A percentile compares a stretch with the other conserved stretches of the same genome.
Conservation (phyloP, 2,329 filamentous ascomycete genomes). For the Zymoseptoria brevis region DNA sequence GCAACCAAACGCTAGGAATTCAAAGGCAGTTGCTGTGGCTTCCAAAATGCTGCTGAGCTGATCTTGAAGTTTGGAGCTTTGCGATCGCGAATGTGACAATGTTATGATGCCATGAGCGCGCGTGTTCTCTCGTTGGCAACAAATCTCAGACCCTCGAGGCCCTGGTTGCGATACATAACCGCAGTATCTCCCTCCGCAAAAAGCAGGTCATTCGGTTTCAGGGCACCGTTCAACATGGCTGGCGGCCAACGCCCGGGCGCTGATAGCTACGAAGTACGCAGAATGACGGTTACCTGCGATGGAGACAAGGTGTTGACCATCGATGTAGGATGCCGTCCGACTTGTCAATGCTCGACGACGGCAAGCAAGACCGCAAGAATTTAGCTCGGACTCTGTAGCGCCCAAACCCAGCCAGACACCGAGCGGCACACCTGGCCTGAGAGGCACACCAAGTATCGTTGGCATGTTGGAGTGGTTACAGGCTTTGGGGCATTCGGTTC, state of each 20-base stretch:
- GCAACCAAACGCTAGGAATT: too few relatives aligned
- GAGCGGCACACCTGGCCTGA: conserved; percentile 7
- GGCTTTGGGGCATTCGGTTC: conserved; percentile 17
- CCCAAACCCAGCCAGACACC: background rate
- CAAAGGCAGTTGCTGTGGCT: too few relatives aligned
- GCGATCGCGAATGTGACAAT: too few relatives aligned
- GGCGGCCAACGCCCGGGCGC: too few relatives aligned
- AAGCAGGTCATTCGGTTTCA: background rate
- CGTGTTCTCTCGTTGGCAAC: background rate
- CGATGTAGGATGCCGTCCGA: conserved; percentile 1
- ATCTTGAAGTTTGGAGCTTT: too few relatives aligned
- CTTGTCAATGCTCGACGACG: background rate
- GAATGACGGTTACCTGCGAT: background rate
- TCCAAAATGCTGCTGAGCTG: too few relatives aligned
- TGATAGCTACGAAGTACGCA: background rate
- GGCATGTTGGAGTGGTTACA: conserved; percentile 21
- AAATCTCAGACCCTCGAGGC: background rate
- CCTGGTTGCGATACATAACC: background rate
- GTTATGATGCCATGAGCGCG: background rate
- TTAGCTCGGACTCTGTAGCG: background rate
- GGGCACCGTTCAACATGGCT: background rate
- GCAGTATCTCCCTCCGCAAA: background rate
- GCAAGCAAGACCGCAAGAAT: background rate
- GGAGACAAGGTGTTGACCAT: background rate
- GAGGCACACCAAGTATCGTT: conserved; percentile 17